These are phyloP conservation scores for Jatropha multifida DNA, from an alignment of 441 rosid species.

Conservation along the genomic window DNA sequence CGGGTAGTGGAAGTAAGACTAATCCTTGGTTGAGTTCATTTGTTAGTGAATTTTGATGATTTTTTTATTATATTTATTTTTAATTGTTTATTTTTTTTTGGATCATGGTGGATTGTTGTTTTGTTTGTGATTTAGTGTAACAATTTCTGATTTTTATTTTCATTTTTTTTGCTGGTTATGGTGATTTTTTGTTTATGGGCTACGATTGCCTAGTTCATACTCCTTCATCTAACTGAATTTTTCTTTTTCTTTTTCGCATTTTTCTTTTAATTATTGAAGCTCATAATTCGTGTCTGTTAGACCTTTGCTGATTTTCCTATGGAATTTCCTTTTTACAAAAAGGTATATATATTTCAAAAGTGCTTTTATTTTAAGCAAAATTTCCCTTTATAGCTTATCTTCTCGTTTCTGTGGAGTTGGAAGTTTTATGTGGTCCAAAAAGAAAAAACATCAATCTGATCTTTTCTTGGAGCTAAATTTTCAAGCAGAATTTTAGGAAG, in stretches of 20 bases:
- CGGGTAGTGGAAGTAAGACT: not conserved
- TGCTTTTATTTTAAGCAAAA: slow-evolving; percentile 4
- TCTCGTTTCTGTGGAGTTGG: slow-evolving; percentile 1
- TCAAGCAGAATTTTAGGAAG: not conserved
- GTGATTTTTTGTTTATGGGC: not conserved
- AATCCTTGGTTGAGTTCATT: not conserved
- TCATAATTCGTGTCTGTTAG: not conserved
- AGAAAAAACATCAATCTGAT: too few species aligned
- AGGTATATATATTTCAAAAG: not conserved
- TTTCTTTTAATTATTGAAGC: not conserved
- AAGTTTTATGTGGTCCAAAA: not conserved
- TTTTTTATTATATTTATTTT: slow-evolving; percentile 16
- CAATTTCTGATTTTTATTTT: not conserved
- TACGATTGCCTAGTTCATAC: not conserved
- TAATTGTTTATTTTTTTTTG: not conserved
- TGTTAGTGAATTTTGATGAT: not conserved
- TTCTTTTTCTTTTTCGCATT: not conserved
- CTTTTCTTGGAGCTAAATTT: too few species aligned
- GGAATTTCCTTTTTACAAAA: not conserved
- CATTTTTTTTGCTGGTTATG: not conserved
- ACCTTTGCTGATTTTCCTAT: not conserved
- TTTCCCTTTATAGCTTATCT: not conserved
- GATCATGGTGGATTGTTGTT: slow-evolving; percentile 4
- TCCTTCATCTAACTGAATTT: slow-evolving; percentile 13
- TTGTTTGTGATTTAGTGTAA: not conserved